Base-by-base conservation (phyloP, 2,329 filamentous ascomycete genomes). In the Penicillium hesseltinei region DNA sequence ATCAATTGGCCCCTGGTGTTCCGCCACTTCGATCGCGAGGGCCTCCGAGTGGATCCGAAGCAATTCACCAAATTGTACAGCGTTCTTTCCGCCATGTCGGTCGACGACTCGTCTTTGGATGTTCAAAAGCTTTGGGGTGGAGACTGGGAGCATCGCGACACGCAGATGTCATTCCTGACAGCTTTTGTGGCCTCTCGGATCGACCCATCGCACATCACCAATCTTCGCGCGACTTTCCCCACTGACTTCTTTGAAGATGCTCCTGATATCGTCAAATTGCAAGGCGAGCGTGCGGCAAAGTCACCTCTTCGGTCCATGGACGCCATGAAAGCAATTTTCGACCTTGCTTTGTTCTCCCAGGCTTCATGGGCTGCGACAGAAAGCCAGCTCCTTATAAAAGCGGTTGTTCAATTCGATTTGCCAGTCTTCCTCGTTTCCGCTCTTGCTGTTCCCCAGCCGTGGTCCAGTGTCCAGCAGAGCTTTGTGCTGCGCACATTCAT, bases 71-170 rank as follows among this genome's bases (percentile, higher is more conserved):
- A 84, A 13, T 79, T 99, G 4, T 96, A 94, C 77, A 84, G 89
- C 54, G 89, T 90, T 5, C 78, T 99, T 29, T 77, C 92, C 17
- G 87, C 88, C 1, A 80, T 94, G 54, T 90, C 92, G 2, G 74
- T 77, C 33, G 82, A 84, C 10, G 79, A 84, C 47, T 78, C 82
- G 17, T 79, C 79, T 27, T 86, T 97, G 66, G 91, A 97, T 70
- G 88, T 99, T 44, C 92, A 97, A 72, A 83, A 82, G 39, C 80
- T 99, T 23, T 97, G 94, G 92, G 92, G 92, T 57, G 92, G 92
- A 8, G 68, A 85, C 60, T 99, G 95, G 93, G 86, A 88, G 61
- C 85, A 95, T 64, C 84, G 89, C 15, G 87, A 96, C 61, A 91
- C 94, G 0, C 93, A 97, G 63, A 79, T 99, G 36, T 95, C 92